These are phyloP conservation scores for Claviceps fusiformis DNA, from an alignment of 2,329 filamentous ascomycete species.

Conservation along the genomic window DNA sequence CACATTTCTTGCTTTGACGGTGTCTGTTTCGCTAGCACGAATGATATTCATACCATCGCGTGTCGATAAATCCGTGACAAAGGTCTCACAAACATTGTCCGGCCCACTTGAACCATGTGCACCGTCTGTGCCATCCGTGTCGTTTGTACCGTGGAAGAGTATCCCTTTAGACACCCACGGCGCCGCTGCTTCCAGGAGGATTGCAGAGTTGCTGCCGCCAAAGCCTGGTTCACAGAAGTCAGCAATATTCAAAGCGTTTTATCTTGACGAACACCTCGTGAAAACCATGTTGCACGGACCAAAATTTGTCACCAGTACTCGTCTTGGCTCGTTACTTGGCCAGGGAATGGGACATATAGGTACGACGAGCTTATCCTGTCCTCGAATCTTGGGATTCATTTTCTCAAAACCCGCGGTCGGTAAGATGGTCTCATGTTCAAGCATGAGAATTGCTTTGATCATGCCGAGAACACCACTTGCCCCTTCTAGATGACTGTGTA, in stretches of 20 bases:
- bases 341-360: constrained; percentile 8
- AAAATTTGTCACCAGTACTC: constrained; percentile 14
- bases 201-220: constrained; percentile 13
- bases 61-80: neutral
- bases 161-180: neutral
- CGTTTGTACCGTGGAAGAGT: neutral
- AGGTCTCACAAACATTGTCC: neutral
- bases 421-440: constrained; percentile 12
- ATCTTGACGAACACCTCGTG: no score
- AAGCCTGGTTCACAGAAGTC: constrained; percentile 4
- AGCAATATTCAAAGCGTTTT: neutral
- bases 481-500: constrained; percentile 12
- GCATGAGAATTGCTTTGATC: constrained; percentile 15
- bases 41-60: neutral
- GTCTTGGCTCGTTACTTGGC: constrained; percentile 8
- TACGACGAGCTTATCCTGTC: constrained; percentile 5
- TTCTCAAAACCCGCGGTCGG: constrained; percentile 15
- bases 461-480: constrained; percentile 14
- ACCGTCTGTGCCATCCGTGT: neutral
- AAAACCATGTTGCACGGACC: constrained; percentile 3
- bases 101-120: neutral
- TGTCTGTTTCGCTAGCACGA: neutral
- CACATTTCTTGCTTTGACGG: neutral
- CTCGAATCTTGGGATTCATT: constrained; percentile 9
- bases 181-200: constrained; percentile 6